Base-by-base conservation (phyloP, 2,329 filamentous ascomycete genomes). In the Beauveria bassiana region DNA sequence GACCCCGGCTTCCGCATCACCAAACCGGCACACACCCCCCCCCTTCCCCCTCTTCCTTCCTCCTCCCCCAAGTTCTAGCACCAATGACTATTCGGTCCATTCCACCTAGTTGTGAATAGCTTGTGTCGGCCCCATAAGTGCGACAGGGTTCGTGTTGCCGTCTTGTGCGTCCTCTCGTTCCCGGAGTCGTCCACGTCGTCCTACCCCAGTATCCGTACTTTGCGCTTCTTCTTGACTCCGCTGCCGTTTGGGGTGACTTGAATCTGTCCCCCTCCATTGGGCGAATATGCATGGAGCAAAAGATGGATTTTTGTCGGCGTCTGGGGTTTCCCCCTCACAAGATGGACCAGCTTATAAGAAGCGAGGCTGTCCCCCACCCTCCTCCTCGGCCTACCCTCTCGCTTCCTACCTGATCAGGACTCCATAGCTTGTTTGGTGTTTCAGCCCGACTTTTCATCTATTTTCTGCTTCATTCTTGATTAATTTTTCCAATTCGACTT, bases 1-100 rank as follows among this genome's bases (percentile, higher is more conserved):
- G 31, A 43, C 38, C 56, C 46, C 56, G 46, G 56, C 56, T 59
- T 59, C 56, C 56, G 56, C 56, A 50, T 50, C 46, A 59, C 56
- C 56, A 22, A 22, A 22, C 22, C 22, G 22, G 22, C 22, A 31
- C 46, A 50, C 56, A 22, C 38, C 56, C 56, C 56, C 56, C 56
- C 22, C 55, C 20, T 45, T 20, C 43, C 5, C n/a, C 26, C 34
- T 9, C 28, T 12, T 34, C 31, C 31, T 34, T 12, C 8, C 31
- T 8, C 31, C 10, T 34, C 31, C 31, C 31, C 31, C 31, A 34
- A 50, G 20, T 34, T 31, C 18, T 34, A 42, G 45, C 55, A 24
- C 49, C 18, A 22, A 22, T 22, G 22, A 22, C 22, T 3, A 20
- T 12, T 46, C 43, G 43, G 43, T 55, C 53, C 55, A 59, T 59